These are phyloP conservation scores for Lipomyces anomalus DNA, from an alignment of 805 yeast species.

Conservation along the genomic window DNA sequence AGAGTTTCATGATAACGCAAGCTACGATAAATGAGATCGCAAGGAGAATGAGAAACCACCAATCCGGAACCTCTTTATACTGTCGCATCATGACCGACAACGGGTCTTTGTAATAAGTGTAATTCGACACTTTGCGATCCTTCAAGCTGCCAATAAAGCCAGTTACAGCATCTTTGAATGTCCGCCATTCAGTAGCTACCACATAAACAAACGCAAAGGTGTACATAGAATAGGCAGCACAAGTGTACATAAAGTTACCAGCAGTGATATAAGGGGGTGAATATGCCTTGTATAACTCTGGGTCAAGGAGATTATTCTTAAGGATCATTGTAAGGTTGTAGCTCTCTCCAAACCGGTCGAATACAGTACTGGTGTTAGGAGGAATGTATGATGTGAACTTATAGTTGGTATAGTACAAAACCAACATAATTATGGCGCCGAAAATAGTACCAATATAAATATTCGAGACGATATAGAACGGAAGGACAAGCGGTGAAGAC, in stretches of 20 bases:
- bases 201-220: slow-evolving; percentile 61
- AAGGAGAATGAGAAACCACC: slow-evolving; percentile 51
- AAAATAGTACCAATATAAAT: slow-evolving; percentile 36
- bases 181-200: slow-evolving; percentile 53
- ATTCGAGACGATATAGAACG: slow-evolving; percentile 39
- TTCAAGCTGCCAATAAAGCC: slow-evolving; percentile 43
- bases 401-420: slow-evolving; percentile 43
- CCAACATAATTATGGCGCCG: slow-evolving; percentile 30
- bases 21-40: slow-evolving; percentile 44
- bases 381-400: slow-evolving; percentile 48
- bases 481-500: slow-evolving; percentile 37
- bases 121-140: slow-evolving; percentile 47
- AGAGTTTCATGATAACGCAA: slow-evolving; percentile 36
- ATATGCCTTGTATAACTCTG: slow-evolving; percentile 9
- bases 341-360: slow-evolving; percentile 41
- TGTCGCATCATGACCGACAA: slow-evolving; percentile 40
- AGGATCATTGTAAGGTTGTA: slow-evolving; percentile 43
- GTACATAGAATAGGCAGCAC: slow-evolving; percentile 38
- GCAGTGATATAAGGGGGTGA: slow-evolving; percentile 34
- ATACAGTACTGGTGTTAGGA: slow-evolving; percentile 39
- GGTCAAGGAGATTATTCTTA: slow-evolving; percentile 29
- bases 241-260: slow-evolving; percentile 42
- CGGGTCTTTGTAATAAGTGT: slow-evolving; percentile 49
- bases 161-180: slow-evolving; percentile 50
- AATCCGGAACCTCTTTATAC: slow-evolving; percentile 56